These are phyloP conservation scores for Serendipita vermifera DNA, from an alignment of 768 basidiomycete species.

Conservation along the genomic window DNA sequence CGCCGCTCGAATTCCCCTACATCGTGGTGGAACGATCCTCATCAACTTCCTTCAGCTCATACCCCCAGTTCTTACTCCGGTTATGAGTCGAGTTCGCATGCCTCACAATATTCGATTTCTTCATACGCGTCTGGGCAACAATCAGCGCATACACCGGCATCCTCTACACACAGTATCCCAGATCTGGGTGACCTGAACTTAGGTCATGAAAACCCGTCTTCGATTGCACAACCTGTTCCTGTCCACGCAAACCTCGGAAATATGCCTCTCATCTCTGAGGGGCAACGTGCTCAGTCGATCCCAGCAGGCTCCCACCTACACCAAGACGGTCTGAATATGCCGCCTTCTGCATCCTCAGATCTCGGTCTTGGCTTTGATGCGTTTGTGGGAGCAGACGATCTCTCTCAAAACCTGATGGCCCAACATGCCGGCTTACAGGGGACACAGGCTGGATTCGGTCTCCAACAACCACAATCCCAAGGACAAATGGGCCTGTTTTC, in stretches of 20 bases:
- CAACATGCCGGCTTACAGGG: too few species aligned
- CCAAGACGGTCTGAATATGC: too few species aligned
- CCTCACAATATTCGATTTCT: background rate
- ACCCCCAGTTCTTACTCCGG: constrained; percentile 4
- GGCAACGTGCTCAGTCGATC: too few species aligned
- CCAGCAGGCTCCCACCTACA: too few species aligned
- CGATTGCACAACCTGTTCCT: background rate
- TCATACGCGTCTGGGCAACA: background rate
- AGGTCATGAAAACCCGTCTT: background rate
- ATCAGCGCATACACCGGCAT: constrained; percentile 1
- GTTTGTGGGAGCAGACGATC: too few species aligned
- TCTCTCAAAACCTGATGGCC: too few species aligned
- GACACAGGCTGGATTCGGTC: background rate
- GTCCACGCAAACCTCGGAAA: background rate
- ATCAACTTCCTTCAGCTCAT: background rate
- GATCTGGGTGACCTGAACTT: background rate
- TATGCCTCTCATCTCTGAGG: background rate
- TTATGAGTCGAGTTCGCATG: background rate
- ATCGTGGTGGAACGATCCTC: background rate
- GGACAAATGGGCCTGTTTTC: background rate
- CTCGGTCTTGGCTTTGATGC: too few species aligned
- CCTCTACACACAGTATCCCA: background rate
- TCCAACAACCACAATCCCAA: constrained; percentile 2
- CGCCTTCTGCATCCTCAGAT: too few species aligned
- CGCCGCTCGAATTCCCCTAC: background rate